Evolutionary conservation across 2,329 filamentous ascomycete genomes (phyloP).

Genomic region (Pleoardoris graminearum): DNA sequence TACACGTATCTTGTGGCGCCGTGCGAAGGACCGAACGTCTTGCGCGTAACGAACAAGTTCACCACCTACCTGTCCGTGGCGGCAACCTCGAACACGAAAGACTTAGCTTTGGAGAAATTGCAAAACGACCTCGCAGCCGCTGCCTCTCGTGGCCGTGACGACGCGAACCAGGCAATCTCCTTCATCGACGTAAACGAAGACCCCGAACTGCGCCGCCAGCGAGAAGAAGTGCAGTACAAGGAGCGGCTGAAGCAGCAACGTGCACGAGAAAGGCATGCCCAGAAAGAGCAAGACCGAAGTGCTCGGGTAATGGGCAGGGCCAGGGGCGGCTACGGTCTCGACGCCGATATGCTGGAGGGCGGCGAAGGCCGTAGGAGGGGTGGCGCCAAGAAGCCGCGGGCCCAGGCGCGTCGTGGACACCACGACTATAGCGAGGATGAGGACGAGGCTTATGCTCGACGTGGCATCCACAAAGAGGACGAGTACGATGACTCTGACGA

Average conservation of each 20-base stretch:
- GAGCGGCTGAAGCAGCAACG: constrained; percentile 67
- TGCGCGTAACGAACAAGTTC: constrained; percentile 75
- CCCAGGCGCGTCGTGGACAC: constrained; percentile 45
- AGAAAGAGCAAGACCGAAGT: constrained; percentile 63
- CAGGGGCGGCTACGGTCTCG: constrained; percentile 63
- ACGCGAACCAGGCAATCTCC: constrained; percentile 59
- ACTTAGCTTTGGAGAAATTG: constrained; percentile 71
- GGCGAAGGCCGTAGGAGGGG: constrained; percentile 51
- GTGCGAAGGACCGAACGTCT: constrained; percentile 66
- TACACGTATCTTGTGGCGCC: constrained; percentile 78
- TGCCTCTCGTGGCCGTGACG: constrained; percentile 53
- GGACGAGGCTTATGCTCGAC: constrained; percentile 66
- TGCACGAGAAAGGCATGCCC: constrained; percentile 68
- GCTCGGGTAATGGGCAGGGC: constrained; percentile 56
- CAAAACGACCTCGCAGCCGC: constrained; percentile 69
- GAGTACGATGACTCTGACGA: constrained; percentile 81
- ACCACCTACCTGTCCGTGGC: constrained; percentile 71
- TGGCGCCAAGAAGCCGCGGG: constrained; percentile 31
- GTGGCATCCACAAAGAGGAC: constrained; percentile 66
- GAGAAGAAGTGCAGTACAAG: constrained; percentile 74
- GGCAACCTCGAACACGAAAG: constrained; percentile 68
- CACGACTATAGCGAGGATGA: constrained; percentile 70
- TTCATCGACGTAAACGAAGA: constrained; percentile 73
- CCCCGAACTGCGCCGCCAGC: constrained; percentile 73
- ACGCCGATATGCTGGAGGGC: constrained; percentile 62